Conservation (phyloP, 257 asterid genomes). For the Misopates orontium region DNA sequence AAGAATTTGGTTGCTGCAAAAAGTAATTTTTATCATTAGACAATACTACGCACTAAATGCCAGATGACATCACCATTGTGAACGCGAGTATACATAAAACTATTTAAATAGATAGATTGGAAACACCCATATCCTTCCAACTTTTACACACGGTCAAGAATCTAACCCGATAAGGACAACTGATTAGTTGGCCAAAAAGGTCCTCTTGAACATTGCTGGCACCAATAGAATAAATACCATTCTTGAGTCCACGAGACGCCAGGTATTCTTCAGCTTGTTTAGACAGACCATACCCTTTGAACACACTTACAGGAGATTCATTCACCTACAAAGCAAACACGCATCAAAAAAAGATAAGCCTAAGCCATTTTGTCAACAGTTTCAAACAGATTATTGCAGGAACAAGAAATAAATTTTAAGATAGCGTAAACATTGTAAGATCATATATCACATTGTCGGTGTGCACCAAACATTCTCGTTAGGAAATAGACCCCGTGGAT, state of each 20-base stretch:
- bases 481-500: not conserved
- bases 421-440: not conserved
- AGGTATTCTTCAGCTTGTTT: slow-evolving; percentile 79
- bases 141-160: slow-evolving; percentile 14
- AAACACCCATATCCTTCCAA: slow-evolving; percentile 3
- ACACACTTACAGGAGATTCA: slow-evolving; percentile 66
- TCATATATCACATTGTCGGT: not conserved
- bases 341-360: too few species aligned
- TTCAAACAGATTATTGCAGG: too few species aligned
- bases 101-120: not conserved
- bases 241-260: slow-evolving; percentile 77
- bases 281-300: slow-evolving; percentile 74
- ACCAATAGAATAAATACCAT: slow-evolving; percentile 67
- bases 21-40: slow-evolving; percentile 5
- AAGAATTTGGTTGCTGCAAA: slow-evolving; percentile 59
- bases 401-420: too few species aligned
- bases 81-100: not conserved
- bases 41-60: too few species aligned
- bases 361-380: too few species aligned
- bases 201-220: slow-evolving; percentile 61
- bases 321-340: slow-evolving; percentile 44
- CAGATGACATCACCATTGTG: not conserved
- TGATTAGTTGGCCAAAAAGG: slow-evolving; percentile 74
- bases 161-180: slow-evolving; percentile 88
- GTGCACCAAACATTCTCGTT: not conserved